Conservation (phyloP, 139 green algal species). For the Pleodorina starrii region DNA sequence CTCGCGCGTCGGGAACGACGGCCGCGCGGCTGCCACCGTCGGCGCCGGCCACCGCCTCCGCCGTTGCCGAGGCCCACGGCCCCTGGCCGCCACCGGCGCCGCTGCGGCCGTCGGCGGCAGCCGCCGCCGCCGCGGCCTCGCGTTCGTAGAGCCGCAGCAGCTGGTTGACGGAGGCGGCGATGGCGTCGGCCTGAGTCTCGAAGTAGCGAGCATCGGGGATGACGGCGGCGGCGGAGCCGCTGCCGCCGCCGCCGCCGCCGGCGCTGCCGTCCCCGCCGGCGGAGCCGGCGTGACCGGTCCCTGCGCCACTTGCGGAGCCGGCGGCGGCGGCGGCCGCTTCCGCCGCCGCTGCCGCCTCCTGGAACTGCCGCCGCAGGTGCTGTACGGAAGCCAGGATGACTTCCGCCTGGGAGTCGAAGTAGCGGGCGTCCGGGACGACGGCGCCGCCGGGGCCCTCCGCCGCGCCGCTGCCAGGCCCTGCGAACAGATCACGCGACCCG, state of each 20-base stretch:
- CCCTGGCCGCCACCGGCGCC: background rate
- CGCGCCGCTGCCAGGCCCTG: background rate
- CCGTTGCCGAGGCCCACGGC: background rate
- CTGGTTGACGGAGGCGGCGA: constrained; percentile 13
- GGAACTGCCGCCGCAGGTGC: constrained; percentile 24
- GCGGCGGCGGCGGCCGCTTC: background rate
- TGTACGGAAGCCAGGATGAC: constrained; percentile 19
- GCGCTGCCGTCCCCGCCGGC: background rate
- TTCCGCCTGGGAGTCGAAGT: constrained; percentile 36
- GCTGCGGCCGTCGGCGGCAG: background rate
- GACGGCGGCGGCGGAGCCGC: background rate
- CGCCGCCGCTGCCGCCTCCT: constrained; percentile 11
- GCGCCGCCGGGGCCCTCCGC: background rate
- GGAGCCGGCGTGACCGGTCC: background rate
- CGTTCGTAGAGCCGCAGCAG: constrained; percentile 42
- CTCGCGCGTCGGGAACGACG: background rate
- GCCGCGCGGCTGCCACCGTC: background rate
- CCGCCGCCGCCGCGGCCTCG: background rate
- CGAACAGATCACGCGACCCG: background rate
- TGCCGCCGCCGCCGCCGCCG: background rate
- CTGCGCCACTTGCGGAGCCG: background rate
- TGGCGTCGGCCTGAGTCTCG: constrained; percentile 8
- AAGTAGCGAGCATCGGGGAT: constrained; percentile 52
- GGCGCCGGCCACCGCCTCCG: background rate
- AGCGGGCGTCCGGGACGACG: background rate